phyloP scores from a whole-genome alignment of 1,139 yeast genomes.

The Saccharomycopsis crataegensis region DNA sequence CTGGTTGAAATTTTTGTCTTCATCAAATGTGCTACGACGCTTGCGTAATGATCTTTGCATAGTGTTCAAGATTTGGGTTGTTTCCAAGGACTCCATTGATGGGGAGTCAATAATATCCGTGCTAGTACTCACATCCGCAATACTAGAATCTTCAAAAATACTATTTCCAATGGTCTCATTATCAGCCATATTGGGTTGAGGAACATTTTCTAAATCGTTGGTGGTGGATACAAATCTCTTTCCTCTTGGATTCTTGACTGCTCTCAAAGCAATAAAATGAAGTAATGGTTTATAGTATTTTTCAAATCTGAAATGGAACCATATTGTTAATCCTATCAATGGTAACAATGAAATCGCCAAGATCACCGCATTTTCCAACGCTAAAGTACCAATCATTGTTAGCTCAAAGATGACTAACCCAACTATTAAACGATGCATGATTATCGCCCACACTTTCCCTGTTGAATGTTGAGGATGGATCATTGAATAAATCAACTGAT shows the following conservation, averaged over 20 bases:
- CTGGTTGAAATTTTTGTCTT: constrained; percentile 55
- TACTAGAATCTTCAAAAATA: neutral
- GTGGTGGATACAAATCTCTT: neutral
- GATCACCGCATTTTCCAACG: constrained; percentile 67
- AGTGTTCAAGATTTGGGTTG: constrained; percentile 1
- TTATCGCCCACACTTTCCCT: constrained; percentile 82
- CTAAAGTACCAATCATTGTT: constrained; percentile 85
- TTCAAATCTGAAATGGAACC: constrained; percentile 74
- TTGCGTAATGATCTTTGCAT: constrained; percentile 10
- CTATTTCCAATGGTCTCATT: neutral
- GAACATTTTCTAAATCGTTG: neutral
- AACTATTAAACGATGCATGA: constrained; percentile 62
- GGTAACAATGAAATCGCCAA: constrained; percentile 70
- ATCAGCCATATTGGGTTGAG: neutral
- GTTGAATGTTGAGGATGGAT: constrained; percentile 88
- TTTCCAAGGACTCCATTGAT: constrained; percentile 10
- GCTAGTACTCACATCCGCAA: constrained; percentile 5
- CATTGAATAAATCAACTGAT: constrained; percentile 70
- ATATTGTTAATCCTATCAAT: constrained; percentile 59
- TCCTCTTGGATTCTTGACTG: constrained; percentile 30
- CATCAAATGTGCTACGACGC: constrained; percentile 47
- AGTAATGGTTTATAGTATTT: constrained; percentile 74
- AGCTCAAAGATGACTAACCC: constrained; percentile 74
- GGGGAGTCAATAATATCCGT: neutral
- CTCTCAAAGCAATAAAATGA: constrained; percentile 77